Evolutionary conservation across 1,284 basidiomycete genomes (phyloP).

Genomic region (Macrocystidia cucumis): DNA sequence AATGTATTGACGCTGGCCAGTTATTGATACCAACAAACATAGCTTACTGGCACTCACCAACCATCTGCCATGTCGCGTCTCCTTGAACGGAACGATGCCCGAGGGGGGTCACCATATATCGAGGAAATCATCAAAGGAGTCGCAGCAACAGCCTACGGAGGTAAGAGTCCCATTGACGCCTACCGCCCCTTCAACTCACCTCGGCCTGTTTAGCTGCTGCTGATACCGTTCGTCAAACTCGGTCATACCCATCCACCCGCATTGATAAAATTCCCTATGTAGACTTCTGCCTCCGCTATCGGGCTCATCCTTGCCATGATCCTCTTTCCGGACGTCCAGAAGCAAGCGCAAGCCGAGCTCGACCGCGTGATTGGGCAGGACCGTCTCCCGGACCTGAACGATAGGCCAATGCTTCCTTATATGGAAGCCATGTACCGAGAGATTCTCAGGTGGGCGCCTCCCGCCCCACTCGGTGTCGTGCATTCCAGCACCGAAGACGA

Average conservation of each 20-base stretch:
- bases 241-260: neutral
- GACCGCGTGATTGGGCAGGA: conserved; percentile 18
- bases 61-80: conserved; percentile 18
- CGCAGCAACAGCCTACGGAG: conserved; percentile 13
- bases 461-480: conserved; percentile 10
- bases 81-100: conserved; percentile 13
- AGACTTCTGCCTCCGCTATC: conserved; percentile 14
- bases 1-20: too few species aligned
- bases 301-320: conserved; percentile 28
- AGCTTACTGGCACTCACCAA: conserved; percentile 14
- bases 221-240: conserved; percentile 3
- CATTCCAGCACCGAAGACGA: conserved; percentile 16
- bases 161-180: conserved; percentile 6
- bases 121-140: conserved; percentile 15
- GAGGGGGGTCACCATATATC: conserved; percentile 9
- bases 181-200: conserved; percentile 4
- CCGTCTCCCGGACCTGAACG: conserved; percentile 24
- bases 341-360: conserved; percentile 21
- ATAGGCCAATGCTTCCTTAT: conserved; percentile 23
- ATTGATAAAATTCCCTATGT: neutral
- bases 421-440: conserved; percentile 25
- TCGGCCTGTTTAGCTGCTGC: conserved; percentile 3
- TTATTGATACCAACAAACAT: neutral
- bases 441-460: conserved; percentile 13
- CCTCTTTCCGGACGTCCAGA: conserved; percentile 24